Percentiles rank a stretch among this genome's conserved stretches.
These are phyloP conservation scores for Copromyces sp. DNA, from an alignment of 495 filamentous ascomycete genomes.

Conservation along the genomic window DNA sequence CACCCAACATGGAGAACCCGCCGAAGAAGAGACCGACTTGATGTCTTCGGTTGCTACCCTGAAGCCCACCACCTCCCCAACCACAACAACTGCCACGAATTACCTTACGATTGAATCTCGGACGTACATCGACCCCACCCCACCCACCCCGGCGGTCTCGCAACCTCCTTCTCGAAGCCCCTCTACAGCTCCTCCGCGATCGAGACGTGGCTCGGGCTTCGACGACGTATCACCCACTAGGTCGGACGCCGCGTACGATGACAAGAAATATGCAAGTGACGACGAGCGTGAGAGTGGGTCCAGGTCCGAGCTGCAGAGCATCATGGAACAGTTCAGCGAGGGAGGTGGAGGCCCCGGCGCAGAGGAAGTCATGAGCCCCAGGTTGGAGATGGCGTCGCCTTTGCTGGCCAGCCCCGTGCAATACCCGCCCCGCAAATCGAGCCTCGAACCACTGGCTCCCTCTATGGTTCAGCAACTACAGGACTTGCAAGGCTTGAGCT, in stretches of 20 bases:
- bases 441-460: slow-evolving; percentile 59
- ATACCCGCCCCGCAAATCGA: slow-evolving; percentile 76
- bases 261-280: slow-evolving; percentile 40
- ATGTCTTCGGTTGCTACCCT: slow-evolving; percentile 45
- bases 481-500: slow-evolving; percentile 33
- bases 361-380: slow-evolving; percentile 75
- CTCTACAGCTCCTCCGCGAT: slow-evolving; percentile 29
- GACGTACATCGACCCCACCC: slow-evolving; percentile 53
- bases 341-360: slow-evolving; percentile 53
- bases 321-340: slow-evolving; percentile 81
- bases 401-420: slow-evolving; percentile 50
- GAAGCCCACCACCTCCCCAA: slow-evolving; percentile 29
- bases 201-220: slow-evolving; percentile 20
- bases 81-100: slow-evolving; percentile 25
- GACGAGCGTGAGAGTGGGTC: slow-evolving; percentile 57
- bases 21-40: slow-evolving; percentile 23
- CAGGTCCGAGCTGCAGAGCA: slow-evolving; percentile 83
- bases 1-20: background rate
- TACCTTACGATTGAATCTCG: slow-evolving; percentile 30
- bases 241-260: slow-evolving; percentile 47
- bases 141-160: slow-evolving; percentile 45
- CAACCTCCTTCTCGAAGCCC: slow-evolving; percentile 40
- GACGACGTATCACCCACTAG: slow-evolving; percentile 45
- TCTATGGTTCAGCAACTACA: slow-evolving; percentile 34
- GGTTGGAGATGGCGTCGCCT: slow-evolving; percentile 61